Conservation (phyloP, 2,329 filamentous ascomycete species). For the Trichoderma sp. region DNA sequence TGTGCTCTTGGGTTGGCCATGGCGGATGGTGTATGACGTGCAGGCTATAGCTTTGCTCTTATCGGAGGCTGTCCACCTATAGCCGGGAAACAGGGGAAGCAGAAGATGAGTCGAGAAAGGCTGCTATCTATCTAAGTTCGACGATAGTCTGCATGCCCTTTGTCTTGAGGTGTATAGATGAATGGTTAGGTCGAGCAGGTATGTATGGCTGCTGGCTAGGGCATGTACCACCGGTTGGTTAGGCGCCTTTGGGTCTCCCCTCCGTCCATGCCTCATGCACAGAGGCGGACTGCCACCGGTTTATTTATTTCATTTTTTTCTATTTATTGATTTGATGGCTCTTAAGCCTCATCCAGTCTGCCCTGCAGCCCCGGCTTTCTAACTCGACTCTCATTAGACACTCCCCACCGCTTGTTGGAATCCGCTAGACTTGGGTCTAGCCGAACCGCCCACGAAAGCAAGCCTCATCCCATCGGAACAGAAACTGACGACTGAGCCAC, state of each 20-base stretch:
- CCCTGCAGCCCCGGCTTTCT: conserved; percentile 11
- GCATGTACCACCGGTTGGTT: conserved; percentile 10
- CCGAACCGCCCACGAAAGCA: conserved; percentile 18
- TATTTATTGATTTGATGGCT: conserved; percentile 4
- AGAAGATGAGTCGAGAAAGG: conserved; percentile 3
- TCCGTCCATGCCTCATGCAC: neutral
- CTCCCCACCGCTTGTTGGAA: conserved; percentile 23
- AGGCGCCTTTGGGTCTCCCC: neutral
- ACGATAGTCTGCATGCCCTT: neutral
- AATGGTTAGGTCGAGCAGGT: neutral
- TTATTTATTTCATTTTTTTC: neutral
- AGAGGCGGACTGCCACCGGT: neutral
- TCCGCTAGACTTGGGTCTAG: conserved; percentile 19
- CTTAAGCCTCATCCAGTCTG: conserved; percentile 19
- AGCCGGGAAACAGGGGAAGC: neutral
- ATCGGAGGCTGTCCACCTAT: conserved; percentile 1
- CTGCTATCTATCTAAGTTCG: conserved; percentile 3
- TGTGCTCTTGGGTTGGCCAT: conserved; percentile 52
- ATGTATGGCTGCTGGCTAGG: conserved; percentile 17
- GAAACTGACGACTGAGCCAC: conserved; percentile 18
- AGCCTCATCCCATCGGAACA: conserved; percentile 15
- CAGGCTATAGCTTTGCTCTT: conserved; percentile 4
- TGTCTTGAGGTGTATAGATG: neutral
- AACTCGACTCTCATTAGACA: conserved; percentile 1
- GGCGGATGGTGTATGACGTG: neutral